Base-by-base conservation (phyloP, 441 rosid genomes). In the Erysimum pusillum region DNA sequence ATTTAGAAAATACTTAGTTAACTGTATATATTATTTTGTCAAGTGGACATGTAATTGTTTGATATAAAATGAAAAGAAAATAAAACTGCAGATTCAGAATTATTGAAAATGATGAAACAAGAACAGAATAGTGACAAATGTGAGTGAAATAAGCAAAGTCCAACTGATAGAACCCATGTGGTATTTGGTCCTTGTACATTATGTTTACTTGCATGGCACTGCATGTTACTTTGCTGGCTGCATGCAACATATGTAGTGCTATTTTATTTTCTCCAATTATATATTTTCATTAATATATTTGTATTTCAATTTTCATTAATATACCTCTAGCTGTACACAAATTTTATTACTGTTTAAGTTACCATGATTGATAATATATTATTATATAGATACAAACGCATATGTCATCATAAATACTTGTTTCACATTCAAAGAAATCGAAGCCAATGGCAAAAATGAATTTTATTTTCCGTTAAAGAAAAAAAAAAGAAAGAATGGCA, bases 131-230 rank as follows among this genome's bases (percentile, higher is more conserved):
- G 59, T 51, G 78, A 53, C 54, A 79, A 74, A 35, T 74, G 82
- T 79, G 66, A 74, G 74, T 73, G 69, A 68, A 54, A 73, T 54
- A 74, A 62, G 78, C 78, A 79, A 67, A 79, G 75, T 53, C 66
- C 71, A 74, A 63, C 39, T 78, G 78, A 68, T 54, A 79, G 81
- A 79, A 74, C 39, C 72, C 82, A 79, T 74, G 82, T 79, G 82
- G 53, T 54, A 68, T 79, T 74, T 68, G 67, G 76, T 68, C 62
- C 75, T 62, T 53, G 46, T 25, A 67, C 63, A 79, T 69, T 61
- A 79, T 79, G 67, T 69, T 79, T 46, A 63, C 82, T 79, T 79
- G 71, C 76, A 79, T 69, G 82, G 48, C 67, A 79, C 72, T 69
- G 82, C 82, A 79, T 79, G 79, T 74, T 78, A 69, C 79, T 74